phyloP scores from a whole-genome alignment of 352 stramenopile species.

The Pythium graminicola region DNA sequence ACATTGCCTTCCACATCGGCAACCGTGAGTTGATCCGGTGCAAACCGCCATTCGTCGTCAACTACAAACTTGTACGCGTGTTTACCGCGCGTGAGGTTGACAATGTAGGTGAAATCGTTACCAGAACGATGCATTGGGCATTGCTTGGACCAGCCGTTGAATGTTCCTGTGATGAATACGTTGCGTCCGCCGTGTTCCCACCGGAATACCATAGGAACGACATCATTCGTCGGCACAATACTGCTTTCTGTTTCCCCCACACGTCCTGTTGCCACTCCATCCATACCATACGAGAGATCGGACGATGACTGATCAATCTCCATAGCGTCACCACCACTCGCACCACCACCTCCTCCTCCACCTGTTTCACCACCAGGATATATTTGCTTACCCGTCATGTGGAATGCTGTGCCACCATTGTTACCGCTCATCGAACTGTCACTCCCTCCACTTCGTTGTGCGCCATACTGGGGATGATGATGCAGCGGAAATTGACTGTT shows the following conservation, averaged over 20 bases:
- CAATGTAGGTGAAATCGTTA: constrained; percentile 99
- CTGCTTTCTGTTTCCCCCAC: constrained; percentile 21
- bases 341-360: constrained; percentile 6
- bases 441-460: constrained; percentile 37
- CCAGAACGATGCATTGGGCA: constrained; percentile 98
- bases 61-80: constrained; percentile 99
- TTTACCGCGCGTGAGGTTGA: constrained; percentile 95
- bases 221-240: constrained; percentile 24
- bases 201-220: constrained; percentile 95
- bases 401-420: constrained; percentile 7
- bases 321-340: constrained; percentile 37
- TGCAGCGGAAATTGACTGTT: constrained; percentile 48
- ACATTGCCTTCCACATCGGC: constrained; percentile 98
- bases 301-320: constrained; percentile 52
- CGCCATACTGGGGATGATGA: constrained; percentile 53
- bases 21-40: constrained; percentile 93
- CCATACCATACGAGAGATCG: constrained; percentile 23
- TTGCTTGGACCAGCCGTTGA: constrained; percentile 98
- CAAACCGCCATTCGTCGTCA: constrained; percentile 98
- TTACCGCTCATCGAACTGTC: constrained; percentile 21
- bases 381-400: constrained; percentile 8
- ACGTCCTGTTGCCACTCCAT: constrained; percentile 16
- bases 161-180: constrained; percentile 99
- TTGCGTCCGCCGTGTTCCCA: constrained; percentile 97
- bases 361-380: neutral